These are phyloP conservation scores for Massospora cicadina DNA, from an alignment of 371 early-diverging fungal genomes.

Conservation along the genomic window DNA sequence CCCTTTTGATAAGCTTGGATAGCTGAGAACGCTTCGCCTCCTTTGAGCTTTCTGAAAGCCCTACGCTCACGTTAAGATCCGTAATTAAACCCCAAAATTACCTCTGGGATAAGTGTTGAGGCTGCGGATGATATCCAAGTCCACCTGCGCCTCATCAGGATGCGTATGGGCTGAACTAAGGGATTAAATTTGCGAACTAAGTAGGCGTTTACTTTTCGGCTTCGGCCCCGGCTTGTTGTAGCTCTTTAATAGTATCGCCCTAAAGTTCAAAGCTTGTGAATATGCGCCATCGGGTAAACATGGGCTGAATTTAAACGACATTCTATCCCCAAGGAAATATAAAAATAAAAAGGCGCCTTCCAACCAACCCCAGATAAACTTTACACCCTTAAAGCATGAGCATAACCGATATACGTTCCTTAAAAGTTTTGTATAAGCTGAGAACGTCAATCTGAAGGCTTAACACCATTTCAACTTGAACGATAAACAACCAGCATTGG, in stretches of 20 bases:
- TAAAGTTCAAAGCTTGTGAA: not conserved
- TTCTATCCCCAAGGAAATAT: too few species aligned
- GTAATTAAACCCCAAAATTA: not conserved
- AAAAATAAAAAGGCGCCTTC: too few species aligned
- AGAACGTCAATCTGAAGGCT: too few species aligned
- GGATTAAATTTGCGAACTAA: not conserved
- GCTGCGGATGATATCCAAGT: not conserved
- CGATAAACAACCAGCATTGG: too few species aligned
- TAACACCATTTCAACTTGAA: too few species aligned
- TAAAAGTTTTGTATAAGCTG: too few species aligned
- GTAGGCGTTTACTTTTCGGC: not conserved
- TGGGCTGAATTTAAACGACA: too few species aligned
- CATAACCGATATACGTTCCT: too few species aligned
- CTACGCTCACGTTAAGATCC: not conserved
- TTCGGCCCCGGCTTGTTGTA: not conserved
- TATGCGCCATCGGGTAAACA: too few species aligned
- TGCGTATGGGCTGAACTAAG: not conserved
- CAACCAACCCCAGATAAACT: too few species aligned
- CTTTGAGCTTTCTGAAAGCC: not conserved
- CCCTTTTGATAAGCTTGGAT: not conserved
- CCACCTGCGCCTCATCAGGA: not conserved
- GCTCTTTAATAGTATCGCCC: not conserved
- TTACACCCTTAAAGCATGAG: too few species aligned
- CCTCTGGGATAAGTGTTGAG: not conserved
- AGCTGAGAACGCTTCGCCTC: not conserved